These are phyloP conservation scores for Yarrowia sp. DNA, from an alignment of 805 yeast species.

Conservation along the genomic window DNA sequence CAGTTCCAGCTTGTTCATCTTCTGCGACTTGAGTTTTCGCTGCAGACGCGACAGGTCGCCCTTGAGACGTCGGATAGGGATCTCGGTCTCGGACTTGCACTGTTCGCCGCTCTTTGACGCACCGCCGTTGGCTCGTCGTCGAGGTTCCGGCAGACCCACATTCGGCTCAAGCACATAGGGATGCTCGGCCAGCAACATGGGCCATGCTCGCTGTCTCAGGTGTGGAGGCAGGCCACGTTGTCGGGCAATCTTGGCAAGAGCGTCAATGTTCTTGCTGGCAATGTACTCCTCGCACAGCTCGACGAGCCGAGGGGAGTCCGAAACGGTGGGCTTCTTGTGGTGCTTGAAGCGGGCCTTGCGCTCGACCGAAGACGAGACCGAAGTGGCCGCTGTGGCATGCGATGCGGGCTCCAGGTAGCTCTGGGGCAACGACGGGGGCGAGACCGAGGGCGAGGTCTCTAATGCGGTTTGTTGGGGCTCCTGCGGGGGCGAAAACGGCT, in stretches of 20 bases:
- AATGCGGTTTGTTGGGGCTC: conserved; percentile 17
- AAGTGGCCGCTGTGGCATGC: conserved; percentile 11
- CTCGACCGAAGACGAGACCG: conserved; percentile 14
- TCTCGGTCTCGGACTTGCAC: conserved; percentile 28
- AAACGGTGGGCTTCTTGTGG: conserved; percentile 45
- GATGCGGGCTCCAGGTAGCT: conserved; percentile 12
- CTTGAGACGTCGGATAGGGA: conserved; percentile 37
- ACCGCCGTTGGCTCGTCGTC: conserved; percentile 30
- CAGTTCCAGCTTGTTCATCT: conserved; percentile 8
- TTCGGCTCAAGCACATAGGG: conserved; percentile 81
- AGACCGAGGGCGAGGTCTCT: conserved; percentile 8
- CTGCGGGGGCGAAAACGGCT: conserved; percentile 22
- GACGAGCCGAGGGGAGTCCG: conserved; percentile 50
- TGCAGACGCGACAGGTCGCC: conserved; percentile 38
- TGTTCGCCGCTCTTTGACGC: background rate
- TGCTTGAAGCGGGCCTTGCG: conserved; percentile 36
- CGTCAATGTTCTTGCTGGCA: conserved; percentile 61
- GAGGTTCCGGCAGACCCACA: conserved; percentile 54
- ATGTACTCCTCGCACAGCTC: conserved; percentile 57
- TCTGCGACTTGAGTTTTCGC: conserved; percentile 29
- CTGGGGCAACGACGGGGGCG: conserved; percentile 23
- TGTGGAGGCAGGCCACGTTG: conserved; percentile 84
- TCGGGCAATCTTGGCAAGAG: conserved; percentile 75
- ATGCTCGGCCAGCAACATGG: conserved; percentile 72
- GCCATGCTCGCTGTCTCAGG: conserved; percentile 79